These are phyloP conservation scores for Dictyophora rubrovolvata DNA, from an alignment of 768 basidiomycete species.

Conservation along the genomic window DNA sequence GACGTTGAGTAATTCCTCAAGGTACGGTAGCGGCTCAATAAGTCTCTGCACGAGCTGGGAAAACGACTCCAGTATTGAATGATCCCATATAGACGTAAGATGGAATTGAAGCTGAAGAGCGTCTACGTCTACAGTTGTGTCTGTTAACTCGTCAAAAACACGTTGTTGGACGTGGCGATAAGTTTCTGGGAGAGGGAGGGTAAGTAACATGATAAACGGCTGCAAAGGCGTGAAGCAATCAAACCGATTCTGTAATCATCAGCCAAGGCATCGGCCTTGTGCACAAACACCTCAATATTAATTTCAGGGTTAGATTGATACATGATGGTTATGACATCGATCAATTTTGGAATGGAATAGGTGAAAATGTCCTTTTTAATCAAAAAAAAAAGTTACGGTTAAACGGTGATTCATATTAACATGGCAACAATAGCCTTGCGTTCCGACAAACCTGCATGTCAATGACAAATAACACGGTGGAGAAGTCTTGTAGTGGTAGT, in stretches of 20 bases:
- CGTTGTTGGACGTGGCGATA: constrained; percentile 86
- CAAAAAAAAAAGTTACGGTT: not conserved
- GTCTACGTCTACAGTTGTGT: constrained; percentile 63
- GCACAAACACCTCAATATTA: constrained; percentile 85
- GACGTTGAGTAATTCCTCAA: constrained; percentile 81
- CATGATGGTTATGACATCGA: constrained; percentile 71
- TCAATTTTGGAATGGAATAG: constrained; percentile 71
- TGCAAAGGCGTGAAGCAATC: constrained; percentile 14
- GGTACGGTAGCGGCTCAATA: constrained; percentile 71
- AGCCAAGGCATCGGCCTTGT: constrained; percentile 80
- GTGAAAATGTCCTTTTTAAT: constrained; percentile 64
- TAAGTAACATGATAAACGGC: not conserved
- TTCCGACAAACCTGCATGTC: constrained; percentile 71
- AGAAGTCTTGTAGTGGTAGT: constrained; percentile 71
- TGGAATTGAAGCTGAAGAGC: constrained; percentile 77
- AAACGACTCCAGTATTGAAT: constrained; percentile 85
- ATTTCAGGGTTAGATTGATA: constrained; percentile 67
- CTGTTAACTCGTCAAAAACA: constrained; percentile 70
- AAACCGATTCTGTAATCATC: constrained; percentile 87
- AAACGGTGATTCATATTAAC: not conserved
- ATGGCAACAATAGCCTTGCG: constrained; percentile 1
- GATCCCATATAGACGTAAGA: constrained; percentile 89
- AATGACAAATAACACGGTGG: constrained; percentile 85
- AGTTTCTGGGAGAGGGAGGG: constrained; percentile 51
- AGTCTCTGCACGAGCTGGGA: constrained; percentile 82